These are phyloP conservation scores for Jackrogersella multiformis DNA, from an alignment of 495 filamentous ascomycete species.

Conservation along the genomic window DNA sequence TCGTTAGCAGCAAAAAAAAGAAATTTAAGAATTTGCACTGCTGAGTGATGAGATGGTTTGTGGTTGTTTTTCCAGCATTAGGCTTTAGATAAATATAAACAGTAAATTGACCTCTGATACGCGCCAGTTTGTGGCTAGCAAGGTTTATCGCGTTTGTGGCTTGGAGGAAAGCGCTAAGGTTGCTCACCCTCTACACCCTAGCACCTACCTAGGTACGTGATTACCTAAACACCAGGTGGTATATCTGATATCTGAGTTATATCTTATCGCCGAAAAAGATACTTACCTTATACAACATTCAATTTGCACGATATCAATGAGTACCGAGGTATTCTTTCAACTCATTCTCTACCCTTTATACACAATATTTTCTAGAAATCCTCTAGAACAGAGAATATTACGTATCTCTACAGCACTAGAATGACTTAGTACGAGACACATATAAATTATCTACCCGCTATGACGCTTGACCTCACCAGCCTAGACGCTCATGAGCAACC, in stretches of 20 bases:
- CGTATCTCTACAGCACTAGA: background rate
- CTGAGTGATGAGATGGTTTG: constrained; percentile 22
- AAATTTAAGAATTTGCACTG: constrained; percentile 19
- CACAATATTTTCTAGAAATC: too few species aligned
- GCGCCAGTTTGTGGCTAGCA: constrained; percentile 28
- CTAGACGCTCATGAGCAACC: constrained; percentile 77
- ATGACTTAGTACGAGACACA: background rate
- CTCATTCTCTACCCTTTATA: too few species aligned
- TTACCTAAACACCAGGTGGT: too few species aligned
- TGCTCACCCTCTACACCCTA: background rate
- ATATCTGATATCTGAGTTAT: too few species aligned
- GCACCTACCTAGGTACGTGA: background rate
- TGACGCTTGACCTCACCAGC: constrained; percentile 55
- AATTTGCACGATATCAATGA: too few species aligned
- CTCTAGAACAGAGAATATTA: background rate
- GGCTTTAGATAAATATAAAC: constrained; percentile 40
- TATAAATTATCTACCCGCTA: constrained; percentile 21
- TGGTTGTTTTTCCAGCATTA: constrained; percentile 38
- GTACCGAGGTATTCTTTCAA: too few species aligned
- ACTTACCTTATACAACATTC: too few species aligned
- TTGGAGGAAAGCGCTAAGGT: background rate
- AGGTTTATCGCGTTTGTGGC: constrained; percentile 32
- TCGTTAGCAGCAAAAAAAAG: constrained; percentile 14
- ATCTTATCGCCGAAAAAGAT: too few species aligned
- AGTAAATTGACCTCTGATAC: constrained; percentile 26